Conservation (phyloP, 1,284 basidiomycete species). For the Melampsora americana region DNA sequence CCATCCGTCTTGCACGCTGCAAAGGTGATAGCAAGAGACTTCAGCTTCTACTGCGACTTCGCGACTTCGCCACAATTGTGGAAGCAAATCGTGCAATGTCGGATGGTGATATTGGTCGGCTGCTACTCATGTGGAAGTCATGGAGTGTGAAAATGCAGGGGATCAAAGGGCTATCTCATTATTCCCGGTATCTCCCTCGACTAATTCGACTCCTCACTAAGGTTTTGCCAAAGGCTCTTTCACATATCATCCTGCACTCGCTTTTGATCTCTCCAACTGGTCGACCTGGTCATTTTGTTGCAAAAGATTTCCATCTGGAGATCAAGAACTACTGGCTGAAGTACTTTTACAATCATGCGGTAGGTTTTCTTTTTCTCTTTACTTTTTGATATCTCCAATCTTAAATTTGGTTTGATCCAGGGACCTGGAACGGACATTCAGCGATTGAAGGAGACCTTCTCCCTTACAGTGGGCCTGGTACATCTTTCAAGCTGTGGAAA, state of each 20-base stretch:
- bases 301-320: slow-evolving; percentile 10
- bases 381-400: too few relatives aligned
- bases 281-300: not conserved
- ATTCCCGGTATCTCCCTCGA: not conserved
- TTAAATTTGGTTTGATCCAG: too few relatives aligned
- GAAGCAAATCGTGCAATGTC: slow-evolving; percentile 2
- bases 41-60: not conserved
- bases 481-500: not conserved
- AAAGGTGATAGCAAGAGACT: too few relatives aligned
- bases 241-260: not conserved
- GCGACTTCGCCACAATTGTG: not conserved
- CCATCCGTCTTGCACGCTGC: too few relatives aligned
- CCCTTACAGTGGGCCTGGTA: not conserved
- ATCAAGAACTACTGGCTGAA: slow-evolving; percentile 3
- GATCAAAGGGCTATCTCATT: not conserved
- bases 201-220: not conserved
- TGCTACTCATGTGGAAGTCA: too few relatives aligned
- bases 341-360: not conserved
- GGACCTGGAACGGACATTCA: slow-evolving; percentile 9
- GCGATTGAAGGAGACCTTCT: slow-evolving; percentile 13
- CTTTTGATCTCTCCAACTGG: slow-evolving; percentile 1
- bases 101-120: too few relatives aligned
- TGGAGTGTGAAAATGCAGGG: too few relatives aligned
- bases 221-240: not conserved
- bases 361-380: too few relatives aligned